Evolutionary conservation across 2,329 filamentous ascomycete genomes (phyloP), one percentile per base, ranked within the genome.

Genomic region (Nigrospora sphaerica): DNA sequence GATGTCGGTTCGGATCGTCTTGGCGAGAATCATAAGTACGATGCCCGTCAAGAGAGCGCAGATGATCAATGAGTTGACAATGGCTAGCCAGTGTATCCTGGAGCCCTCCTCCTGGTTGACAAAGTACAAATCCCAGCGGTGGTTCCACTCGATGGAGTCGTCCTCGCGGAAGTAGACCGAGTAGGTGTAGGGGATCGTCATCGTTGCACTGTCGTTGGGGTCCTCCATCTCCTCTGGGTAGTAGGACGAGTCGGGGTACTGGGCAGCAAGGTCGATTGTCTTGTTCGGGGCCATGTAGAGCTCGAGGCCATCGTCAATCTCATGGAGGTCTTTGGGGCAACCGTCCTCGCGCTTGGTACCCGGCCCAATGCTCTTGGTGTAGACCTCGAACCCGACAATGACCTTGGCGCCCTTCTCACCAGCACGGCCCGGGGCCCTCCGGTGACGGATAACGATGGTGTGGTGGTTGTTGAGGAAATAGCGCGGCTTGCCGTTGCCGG

Each of bases 101-200:
- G 80, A 83, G 39, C 86, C 86, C 54, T 92, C 87, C 48, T 88
- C 85, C 60, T 93, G 87, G 62, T 92, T 90, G 49, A 86, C 86
- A 67, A 95, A 95, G 65, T 95, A 95, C 46, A 92, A 70, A 58
- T 95, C 87, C 89, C 90, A 95, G 46, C 89, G 80, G 55, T 84
- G 88, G 47, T 75, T 73, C 90, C 90, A 95, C 52, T 93, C 88
- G 43, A 95, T 72, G 17, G 76, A 80, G 37, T 84, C 78, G 51
- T 95, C 88, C 62, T 95, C 86, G 44, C 88, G 83, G 69, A 90
- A 95, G 66, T 93, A 95, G 13, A 95, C 85, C 3, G 88, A 92
- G 67, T 95, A 95, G 0, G 88, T 87, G 65, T 91, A 95, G 0
- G 89, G 88, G 44, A 95, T 84, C 2, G 76, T 81, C 42, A 93